Evolutionary conservation across 179 eudicot genomes (phyloP).

Genomic region (Gypsophila paniculata): DNA sequence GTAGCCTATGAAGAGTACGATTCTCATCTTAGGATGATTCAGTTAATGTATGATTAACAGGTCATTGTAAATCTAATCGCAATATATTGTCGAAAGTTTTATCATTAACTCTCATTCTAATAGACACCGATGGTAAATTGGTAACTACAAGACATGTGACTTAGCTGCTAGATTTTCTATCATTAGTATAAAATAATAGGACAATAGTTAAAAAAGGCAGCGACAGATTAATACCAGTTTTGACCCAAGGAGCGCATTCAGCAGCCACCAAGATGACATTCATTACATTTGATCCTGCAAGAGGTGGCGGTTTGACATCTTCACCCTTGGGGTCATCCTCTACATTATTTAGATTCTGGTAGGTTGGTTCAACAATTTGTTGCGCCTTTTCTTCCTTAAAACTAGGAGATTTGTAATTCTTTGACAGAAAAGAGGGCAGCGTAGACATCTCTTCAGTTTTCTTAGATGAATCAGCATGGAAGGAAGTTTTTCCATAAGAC

Average conservation of each 20-base stretch:
- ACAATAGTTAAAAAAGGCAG: background rate
- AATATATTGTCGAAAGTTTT: background rate
- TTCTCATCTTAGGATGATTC: background rate
- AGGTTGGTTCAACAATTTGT: slow-evolving; percentile 29
- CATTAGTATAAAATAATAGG: background rate
- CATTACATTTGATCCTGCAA: slow-evolving; percentile 89
- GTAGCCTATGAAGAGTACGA: background rate
- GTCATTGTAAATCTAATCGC: background rate
- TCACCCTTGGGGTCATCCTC: slow-evolving; percentile 36
- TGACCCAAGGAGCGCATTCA: slow-evolving; percentile 90
- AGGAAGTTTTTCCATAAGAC: slow-evolving; percentile 23
- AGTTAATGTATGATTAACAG: background rate
- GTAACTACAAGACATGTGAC: background rate
- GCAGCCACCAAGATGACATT: slow-evolving; percentile 87
- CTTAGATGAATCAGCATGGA: slow-evolving; percentile 22
- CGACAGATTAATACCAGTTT: slow-evolving; percentile 55
- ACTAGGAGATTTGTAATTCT: slow-evolving; percentile 24
- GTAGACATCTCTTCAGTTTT: slow-evolving; percentile 26
- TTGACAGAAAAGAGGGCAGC: slow-evolving; percentile 34
- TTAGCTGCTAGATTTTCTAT: background rate
- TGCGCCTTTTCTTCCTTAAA: slow-evolving; percentile 26
- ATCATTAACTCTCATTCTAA: background rate
- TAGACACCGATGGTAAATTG: background rate
- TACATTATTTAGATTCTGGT: slow-evolving; percentile 23
- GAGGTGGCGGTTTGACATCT: slow-evolving; percentile 64